Base-by-base conservation (phyloP, 1,284 basidiomycete species). In the Sphaerobolus stellatus region DNA sequence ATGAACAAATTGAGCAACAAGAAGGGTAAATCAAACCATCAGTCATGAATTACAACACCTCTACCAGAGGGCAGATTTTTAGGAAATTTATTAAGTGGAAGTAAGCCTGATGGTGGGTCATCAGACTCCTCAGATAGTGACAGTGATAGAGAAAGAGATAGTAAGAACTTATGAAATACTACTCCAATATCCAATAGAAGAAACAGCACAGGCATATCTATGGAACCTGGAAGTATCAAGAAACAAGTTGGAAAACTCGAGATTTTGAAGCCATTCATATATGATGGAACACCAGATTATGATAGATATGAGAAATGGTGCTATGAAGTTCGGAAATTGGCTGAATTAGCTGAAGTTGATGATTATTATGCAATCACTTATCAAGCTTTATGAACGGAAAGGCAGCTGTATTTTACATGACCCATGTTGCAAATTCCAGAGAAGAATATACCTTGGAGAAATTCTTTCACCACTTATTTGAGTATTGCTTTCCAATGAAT, bases 401-500 rank as follows among this genome's bases (percentile, higher is more conserved):
- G 16, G 75, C 73, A 0, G 69, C 73, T 53, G 61, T 70, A n/a
- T 79, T 73, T 52, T 80, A 72, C 50, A 62, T 70, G 0, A 64
- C 59, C 3, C 62, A 70, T 22, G 73, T 75, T 0, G 58, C 70
- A 0, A 40, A 57, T 0, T 61, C 66, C 0, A 59, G 64, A 0
- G 41, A 61, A 5, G 27, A 59, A 8, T 68, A 65, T 66, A 52
- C 25, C 1, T 49, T 65, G 0, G 16, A 59, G 0, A 25, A 51
- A 6, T 70, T 78, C 55, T 74, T 77, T 48, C 38, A 56, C 1
- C 73, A 60, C 5, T 47, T 79, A 3, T 79, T 74, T 55, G 67
- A 76, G 52, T 72, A 74, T 52, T 77, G 75, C 48, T 80, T 80
- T 65, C 74, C 73, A 0, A 50, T 68, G 0, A 63, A 75, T 36